phyloP scores from a whole-genome alignment of 2,329 filamentous ascomycete species.

The Huntiella bhutanensis region DNA sequence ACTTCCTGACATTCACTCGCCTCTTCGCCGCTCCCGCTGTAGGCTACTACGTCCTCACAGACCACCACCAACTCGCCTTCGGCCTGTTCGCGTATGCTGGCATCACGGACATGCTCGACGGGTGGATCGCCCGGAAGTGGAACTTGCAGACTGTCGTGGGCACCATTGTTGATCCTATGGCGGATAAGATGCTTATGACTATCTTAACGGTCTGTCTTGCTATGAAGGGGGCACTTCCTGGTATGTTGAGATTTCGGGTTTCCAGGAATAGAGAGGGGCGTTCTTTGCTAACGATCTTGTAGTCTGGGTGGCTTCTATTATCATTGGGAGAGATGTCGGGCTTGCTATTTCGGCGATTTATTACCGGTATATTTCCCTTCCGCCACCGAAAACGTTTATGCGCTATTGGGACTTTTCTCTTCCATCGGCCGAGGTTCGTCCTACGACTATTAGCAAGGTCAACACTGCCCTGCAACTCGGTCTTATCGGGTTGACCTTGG shows the following conservation, averaged over 20 bases:
- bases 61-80: constrained; percentile 60
- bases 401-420: constrained; percentile 97
- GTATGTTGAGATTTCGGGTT: constrained; percentile 27
- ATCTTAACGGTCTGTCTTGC: constrained; percentile 73
- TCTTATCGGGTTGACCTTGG: constrained; percentile 68
- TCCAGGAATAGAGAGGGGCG: neutral
- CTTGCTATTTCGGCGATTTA: constrained; percentile 78
- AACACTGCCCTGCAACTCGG: constrained; percentile 86
- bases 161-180: constrained; percentile 89
- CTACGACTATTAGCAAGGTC: constrained; percentile 70
- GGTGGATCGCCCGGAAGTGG: constrained; percentile 79
- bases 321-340: constrained; percentile 72
- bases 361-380: constrained; percentile 87
- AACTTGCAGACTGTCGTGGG: constrained; percentile 85
- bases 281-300: neutral
- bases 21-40: constrained; percentile 66
- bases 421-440: constrained; percentile 67
- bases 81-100: constrained; percentile 84
- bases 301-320: constrained; percentile 80
- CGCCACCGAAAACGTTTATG: constrained; percentile 76
- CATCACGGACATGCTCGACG: constrained; percentile 79
- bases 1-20: constrained; percentile 74
- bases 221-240: constrained; percentile 60
- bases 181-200: constrained; percentile 92
- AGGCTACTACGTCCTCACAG: constrained; percentile 74